Evolutionary conservation across 2,329 filamentous ascomycete species (phyloP).

Genomic region (Aureobasidium sp.): DNA sequence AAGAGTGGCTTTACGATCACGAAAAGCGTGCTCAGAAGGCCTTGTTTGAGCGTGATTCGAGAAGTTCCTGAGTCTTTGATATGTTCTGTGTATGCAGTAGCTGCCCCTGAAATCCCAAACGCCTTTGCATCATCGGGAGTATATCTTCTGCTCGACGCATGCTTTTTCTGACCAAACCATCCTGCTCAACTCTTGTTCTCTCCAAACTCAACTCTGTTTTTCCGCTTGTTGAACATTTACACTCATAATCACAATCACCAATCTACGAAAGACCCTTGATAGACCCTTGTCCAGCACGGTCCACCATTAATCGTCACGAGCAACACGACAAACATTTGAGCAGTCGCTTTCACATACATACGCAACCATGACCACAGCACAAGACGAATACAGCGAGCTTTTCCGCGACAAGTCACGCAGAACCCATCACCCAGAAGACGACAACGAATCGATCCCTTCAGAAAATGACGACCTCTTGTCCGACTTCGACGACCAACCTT

Average conservation of each 20-base stretch:
- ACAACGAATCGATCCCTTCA: constrained; percentile 30
- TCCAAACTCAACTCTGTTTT: neutral
- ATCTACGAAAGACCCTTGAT: neutral
- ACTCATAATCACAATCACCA: neutral
- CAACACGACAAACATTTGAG: neutral
- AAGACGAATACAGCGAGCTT: constrained; percentile 44
- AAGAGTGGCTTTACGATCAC: neutral
- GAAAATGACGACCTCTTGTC: constrained; percentile 36
- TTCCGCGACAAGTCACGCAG: constrained; percentile 37
- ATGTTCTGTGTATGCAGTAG: neutral
- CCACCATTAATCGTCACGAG: neutral
- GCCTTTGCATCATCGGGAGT: neutral
- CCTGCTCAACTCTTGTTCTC: neutral
- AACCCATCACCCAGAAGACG: constrained; percentile 40
- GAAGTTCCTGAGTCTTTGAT: neutral
- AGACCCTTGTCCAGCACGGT: constrained; percentile 2
- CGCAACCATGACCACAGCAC: constrained; percentile 23
- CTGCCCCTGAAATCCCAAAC: constrained; percentile 9
- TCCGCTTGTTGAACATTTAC: neutral
- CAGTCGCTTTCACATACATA: neutral
- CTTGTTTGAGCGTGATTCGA: constrained; percentile 1
- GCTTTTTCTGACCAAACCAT: neutral
- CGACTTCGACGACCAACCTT: constrained; percentile 21
- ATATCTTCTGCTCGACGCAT: constrained; percentile 1
- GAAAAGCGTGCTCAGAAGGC: neutral